Base-by-base conservation (phyloP, 257 asterid species). In the Lycium ferocissimum region DNA sequence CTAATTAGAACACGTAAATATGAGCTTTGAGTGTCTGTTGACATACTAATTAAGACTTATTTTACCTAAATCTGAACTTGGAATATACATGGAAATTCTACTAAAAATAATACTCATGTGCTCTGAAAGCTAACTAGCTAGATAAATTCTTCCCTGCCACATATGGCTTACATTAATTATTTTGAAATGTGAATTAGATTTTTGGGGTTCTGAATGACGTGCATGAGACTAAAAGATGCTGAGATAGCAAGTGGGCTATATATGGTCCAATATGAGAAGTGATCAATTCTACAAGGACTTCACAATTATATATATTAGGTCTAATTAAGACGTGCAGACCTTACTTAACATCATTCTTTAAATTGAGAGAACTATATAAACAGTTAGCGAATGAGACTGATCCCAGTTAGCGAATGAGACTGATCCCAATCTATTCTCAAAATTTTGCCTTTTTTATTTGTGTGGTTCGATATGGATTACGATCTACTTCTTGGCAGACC, bases 271-370 rank as follows among this genome's bases (percentile, higher is more conserved):
- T 73, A 73, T 76, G 63, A 51, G 47, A 76, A 76, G 43, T 76
- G 20, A 76, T 22, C 81, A 49, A 49, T 43, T 49, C 20, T 13
- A 49, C 38, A 15, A 38, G 78, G 13, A 38, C 51, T 70, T 70
- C 13, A 8, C 20, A 70, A 7, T 8, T 40, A 1, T 72, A 72
- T 40, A 1, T 72, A 72, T 7, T 76, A 51, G 62, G 82, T 51
- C n/a, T 51, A 26, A 70, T 65, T 67, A 67, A 69, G 13, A 76
- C 82, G 82, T 76, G 82, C 82, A 76, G 9, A 51, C 82, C 63
- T 12, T 76, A 51, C 3, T 15, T 15, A 69, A 69, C 7, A 3
- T 7, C 53, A 0, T 13, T 51, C 1, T 49, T 49, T 22, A 0
- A 5, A 51, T 49, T 51, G 4, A 14, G 2, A 22, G 22, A 49